phyloP scores from a whole-genome alignment of 805 yeast genomes.

The Candida tallmaniae region DNA sequence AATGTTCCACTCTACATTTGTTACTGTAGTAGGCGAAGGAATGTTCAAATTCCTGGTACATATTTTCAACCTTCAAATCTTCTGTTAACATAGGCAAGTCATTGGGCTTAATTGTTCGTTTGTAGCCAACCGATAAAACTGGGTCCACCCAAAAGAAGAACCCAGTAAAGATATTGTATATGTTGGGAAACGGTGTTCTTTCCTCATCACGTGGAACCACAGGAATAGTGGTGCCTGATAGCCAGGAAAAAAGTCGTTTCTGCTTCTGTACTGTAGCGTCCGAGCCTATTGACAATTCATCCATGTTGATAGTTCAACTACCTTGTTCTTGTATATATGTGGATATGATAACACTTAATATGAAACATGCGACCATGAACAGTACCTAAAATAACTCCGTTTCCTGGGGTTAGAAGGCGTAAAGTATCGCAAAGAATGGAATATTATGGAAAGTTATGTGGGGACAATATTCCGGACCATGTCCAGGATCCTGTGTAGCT shows the following conservation, averaged over 20 bases:
- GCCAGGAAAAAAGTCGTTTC: slow-evolving; percentile 43
- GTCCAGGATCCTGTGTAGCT: too few relatives aligned
- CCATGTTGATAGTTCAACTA: too few relatives aligned
- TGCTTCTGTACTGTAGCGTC: slow-evolving; percentile 24
- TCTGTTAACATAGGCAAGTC: slow-evolving; percentile 48
- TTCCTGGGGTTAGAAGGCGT: too few relatives aligned
- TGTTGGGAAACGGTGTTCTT: slow-evolving; percentile 27
- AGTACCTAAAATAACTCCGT: too few relatives aligned
- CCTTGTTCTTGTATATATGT: too few relatives aligned
- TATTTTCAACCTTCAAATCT: slow-evolving; percentile 28
- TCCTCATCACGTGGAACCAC: slow-evolving; percentile 48
- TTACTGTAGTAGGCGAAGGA: background rate
- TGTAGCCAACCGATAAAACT: slow-evolving; percentile 61
- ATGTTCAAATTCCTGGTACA: slow-evolving; percentile 18
- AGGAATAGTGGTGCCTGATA: slow-evolving; percentile 43
- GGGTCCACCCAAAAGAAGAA: slow-evolving; percentile 71
- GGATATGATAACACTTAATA: too few relatives aligned
- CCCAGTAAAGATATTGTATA: slow-evolving; percentile 6
- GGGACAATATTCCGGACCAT: too few relatives aligned
- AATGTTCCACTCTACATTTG: background rate
- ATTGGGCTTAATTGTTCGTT: slow-evolving; percentile 59
- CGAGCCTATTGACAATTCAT: background rate
- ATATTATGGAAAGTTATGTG: too few relatives aligned
- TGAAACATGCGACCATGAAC: too few relatives aligned
- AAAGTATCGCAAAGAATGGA: too few relatives aligned